A percentile compares a stretch with the other conserved stretches of the same genome.
Evolutionary conservation across 306 rosid genomes (phyloP).

Genomic region (Cicer arietinum): DNA sequence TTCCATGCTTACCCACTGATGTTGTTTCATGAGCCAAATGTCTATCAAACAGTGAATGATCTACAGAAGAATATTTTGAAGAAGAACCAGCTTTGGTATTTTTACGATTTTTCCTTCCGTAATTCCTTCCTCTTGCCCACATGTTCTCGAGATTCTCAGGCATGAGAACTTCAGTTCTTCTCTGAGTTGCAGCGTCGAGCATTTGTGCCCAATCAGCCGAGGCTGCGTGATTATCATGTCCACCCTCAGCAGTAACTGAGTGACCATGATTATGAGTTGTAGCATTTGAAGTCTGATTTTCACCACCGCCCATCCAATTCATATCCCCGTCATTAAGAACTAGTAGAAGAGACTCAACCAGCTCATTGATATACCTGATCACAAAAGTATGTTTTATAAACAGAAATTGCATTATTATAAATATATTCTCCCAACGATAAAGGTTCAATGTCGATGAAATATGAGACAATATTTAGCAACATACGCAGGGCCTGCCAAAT

Average conservation of each 20-base stretch:
- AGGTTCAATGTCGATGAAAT: constrained; percentile 32
- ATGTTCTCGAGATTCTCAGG: constrained; percentile 98
- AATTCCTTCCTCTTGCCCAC: constrained; percentile 98
- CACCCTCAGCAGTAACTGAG: constrained; percentile 42
- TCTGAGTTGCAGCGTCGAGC: constrained; percentile 83
- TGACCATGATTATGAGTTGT: constrained; percentile 43
- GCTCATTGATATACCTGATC: constrained; percentile 84
- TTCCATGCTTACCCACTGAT: constrained; percentile 39
- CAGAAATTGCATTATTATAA: constrained; percentile 20
- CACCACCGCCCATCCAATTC: constrained; percentile 47
- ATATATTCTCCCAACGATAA: constrained; percentile 10
- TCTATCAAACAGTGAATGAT: constrained; percentile 42
- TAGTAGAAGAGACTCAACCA: constrained; percentile 73
- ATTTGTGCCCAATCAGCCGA: constrained; percentile 83
- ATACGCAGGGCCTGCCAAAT: constrained; percentile 90
- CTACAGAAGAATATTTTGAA: constrained; percentile 50
- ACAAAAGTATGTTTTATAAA: constrained; percentile 35
- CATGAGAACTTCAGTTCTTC: constrained; percentile 93
- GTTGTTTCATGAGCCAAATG: constrained; percentile 49
- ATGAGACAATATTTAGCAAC: constrained; percentile 47
- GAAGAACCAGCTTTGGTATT: constrained; percentile 43
- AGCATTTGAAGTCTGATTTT: constrained; percentile 51
- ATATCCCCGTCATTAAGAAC: constrained; percentile 54
- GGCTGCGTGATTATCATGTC: constrained; percentile 46
- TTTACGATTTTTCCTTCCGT: constrained; percentile 66